These are phyloP conservation scores for Besnoitia besnoiti DNA, from an alignment of 169 alveolate species.

Conservation along the genomic window DNA sequence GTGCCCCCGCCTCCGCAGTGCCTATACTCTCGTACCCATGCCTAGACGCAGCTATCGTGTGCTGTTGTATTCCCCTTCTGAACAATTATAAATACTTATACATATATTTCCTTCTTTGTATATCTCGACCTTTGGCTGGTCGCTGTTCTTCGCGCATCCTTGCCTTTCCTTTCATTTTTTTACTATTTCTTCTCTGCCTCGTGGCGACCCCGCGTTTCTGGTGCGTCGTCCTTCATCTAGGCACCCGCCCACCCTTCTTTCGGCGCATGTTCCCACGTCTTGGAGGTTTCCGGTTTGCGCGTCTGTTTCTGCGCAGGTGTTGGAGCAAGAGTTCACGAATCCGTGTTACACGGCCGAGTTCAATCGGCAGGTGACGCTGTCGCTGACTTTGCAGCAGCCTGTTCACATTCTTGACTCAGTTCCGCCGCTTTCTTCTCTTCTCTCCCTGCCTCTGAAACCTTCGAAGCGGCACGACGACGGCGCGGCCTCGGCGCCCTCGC, in stretches of 20 bases:
- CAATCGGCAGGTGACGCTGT: conserved; percentile 61
- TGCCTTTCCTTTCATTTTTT: neutral
- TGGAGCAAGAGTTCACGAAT: conserved; percentile 73
- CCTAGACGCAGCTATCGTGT: too few species aligned
- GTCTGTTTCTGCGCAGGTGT: conserved; percentile 33
- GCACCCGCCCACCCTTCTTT: neutral
- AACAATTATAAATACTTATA: too few species aligned
- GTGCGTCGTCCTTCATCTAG: too few species aligned
- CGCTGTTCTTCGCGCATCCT: neutral
- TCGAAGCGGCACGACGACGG: neutral
- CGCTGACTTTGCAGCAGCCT: conserved; percentile 31
- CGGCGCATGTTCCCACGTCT: neutral
- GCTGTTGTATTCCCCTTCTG: too few species aligned
- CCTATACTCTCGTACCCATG: too few species aligned
- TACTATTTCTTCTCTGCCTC: neutral
- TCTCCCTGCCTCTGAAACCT: neutral
- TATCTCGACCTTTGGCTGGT: neutral
- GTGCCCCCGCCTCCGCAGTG: too few species aligned
- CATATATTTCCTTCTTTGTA: too few species aligned
- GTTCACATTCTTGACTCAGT: neutral
- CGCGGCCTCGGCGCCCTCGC: neutral
- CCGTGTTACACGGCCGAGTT: conserved; percentile 79
- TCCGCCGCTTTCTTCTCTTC: neutral
- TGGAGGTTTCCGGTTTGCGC: neutral
- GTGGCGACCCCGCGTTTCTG: too few species aligned